These are phyloP conservation scores for Aspergillus chevalieri DNA, from an alignment of 2,329 filamentous ascomycete species.

Conservation along the genomic window DNA sequence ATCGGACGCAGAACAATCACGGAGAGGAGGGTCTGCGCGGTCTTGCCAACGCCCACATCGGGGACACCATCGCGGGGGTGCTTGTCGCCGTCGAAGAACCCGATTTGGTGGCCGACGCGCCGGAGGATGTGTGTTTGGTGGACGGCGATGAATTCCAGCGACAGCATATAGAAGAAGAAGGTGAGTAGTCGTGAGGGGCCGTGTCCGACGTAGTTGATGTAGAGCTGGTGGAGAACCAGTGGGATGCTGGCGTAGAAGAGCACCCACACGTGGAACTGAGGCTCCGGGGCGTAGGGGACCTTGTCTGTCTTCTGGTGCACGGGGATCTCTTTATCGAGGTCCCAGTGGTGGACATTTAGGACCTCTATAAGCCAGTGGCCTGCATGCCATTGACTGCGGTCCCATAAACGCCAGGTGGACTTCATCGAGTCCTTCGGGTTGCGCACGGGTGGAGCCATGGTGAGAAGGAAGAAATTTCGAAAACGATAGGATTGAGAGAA, in stretches of 20 bases:
- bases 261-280: slow-evolving; percentile 34
- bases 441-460: not conserved
- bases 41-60: slow-evolving; percentile 30
- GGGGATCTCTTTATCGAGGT: slow-evolving; percentile 27
- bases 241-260: slow-evolving; percentile 34
- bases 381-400: slow-evolving; percentile 24
- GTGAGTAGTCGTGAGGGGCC: slow-evolving; percentile 23
- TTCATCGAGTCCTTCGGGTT: slow-evolving; percentile 34
- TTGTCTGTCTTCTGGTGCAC: slow-evolving; percentile 37
- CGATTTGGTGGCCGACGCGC: slow-evolving; percentile 31
- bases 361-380: slow-evolving; percentile 29
- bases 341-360: slow-evolving; percentile 22
- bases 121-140: slow-evolving; percentile 35
- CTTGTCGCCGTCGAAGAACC: slow-evolving; percentile 42
- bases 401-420: slow-evolving; percentile 33
- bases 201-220: slow-evolving; percentile 21
- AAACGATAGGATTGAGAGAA: not conserved
- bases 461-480: not conserved
- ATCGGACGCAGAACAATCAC: slow-evolving; percentile 25
- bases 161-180: slow-evolving; percentile 33
- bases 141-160: slow-evolving; percentile 36
- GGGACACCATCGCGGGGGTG: slow-evolving; percentile 40
- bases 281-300: slow-evolving; percentile 33
- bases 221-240: slow-evolving; percentile 34
- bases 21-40: slow-evolving; percentile 23